Percentiles rank a stretch among this genome's conserved stretches.
Conservation (phyloP, 1,284 basidiomycete genomes). For the Naganishia liquefaciens region DNA sequence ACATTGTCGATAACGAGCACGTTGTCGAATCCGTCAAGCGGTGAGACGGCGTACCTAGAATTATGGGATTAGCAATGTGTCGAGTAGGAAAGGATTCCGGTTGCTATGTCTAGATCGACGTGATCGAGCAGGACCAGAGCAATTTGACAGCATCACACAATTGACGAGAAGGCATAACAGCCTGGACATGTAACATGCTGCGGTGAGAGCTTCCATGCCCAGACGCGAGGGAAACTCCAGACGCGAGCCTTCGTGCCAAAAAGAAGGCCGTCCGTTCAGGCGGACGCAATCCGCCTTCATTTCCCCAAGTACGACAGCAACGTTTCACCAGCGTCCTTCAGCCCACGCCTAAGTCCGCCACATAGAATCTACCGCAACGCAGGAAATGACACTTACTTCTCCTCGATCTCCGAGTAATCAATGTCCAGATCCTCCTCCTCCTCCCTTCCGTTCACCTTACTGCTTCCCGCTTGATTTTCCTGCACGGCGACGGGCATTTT, state of each 20-base stretch:
- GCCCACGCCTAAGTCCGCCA: neutral
- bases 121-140: neutral
- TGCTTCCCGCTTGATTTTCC: slow-evolving; percentile 17
- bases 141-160: too few relatives aligned
- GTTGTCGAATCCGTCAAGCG: slow-evolving; percentile 68
- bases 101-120: neutral
- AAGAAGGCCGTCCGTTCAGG: too few relatives aligned
- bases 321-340: too few relatives aligned
- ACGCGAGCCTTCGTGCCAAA: too few relatives aligned
- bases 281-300: too few relatives aligned
- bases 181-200: too few relatives aligned
- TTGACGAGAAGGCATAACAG: too few relatives aligned
- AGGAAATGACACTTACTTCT: slow-evolving; percentile 63
- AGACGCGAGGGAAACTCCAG: too few relatives aligned
- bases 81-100: neutral
- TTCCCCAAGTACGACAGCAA: too few relatives aligned
- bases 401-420: slow-evolving; percentile 89
- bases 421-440: slow-evolving; percentile 65
- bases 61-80: neutral
- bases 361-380: neutral
- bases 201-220: too few relatives aligned
- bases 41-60: slow-evolving; percentile 27
- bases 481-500: slow-evolving; percentile 29
- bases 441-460: slow-evolving; percentile 18
- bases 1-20: slow-evolving; percentile 82